Conservation (phyloP, 495 filamentous ascomycete species). For the Schizothecium vesticola region DNA sequence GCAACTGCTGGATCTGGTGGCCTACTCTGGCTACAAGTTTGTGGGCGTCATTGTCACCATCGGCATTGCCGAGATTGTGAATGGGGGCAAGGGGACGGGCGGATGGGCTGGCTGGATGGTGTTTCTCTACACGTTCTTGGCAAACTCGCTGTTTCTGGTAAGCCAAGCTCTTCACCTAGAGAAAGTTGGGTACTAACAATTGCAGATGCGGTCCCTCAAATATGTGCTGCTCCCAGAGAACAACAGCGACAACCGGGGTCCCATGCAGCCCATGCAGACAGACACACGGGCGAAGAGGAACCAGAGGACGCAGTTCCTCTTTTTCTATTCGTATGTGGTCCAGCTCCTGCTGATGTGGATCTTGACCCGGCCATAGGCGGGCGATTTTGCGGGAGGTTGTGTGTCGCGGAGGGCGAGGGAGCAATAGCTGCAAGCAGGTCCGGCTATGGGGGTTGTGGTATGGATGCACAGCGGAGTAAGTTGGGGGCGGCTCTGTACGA, state of each 20-base stretch:
- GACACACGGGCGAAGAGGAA: conserved; percentile 71
- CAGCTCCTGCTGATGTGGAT: conserved; percentile 96
- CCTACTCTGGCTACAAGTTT: conserved; percentile 98
- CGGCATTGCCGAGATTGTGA: conserved; percentile 67
- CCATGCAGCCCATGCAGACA: conserved; percentile 68
- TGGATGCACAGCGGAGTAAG: background rate
- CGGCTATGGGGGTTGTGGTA: background rate
- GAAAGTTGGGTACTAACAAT: conserved; percentile 20
- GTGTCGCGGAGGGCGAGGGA: background rate
- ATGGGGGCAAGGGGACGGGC: conserved; percentile 69
- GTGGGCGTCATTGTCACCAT: conserved; percentile 90
- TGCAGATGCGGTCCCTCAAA: conserved; percentile 82
- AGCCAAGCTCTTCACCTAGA: conserved; percentile 19
- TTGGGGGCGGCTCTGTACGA: background rate
- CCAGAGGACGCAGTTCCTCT: conserved; percentile 89
- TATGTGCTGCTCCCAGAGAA: conserved; percentile 92
- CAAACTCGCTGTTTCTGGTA: conserved; percentile 95
- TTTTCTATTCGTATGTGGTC: conserved; percentile 88
- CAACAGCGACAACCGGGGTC: conserved; percentile 57
- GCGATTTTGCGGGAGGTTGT: background rate
- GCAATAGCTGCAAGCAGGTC: background rate
- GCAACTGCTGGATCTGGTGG: conserved; percentile 86
- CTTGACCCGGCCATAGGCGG: conserved; percentile 47
- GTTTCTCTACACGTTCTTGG: conserved; percentile 84
- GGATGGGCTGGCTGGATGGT: conserved; percentile 84